These are phyloP conservation scores for Ustilago sp. DNA, from an alignment of 1,284 basidiomycete genomes.

Conservation along the genomic window DNA sequence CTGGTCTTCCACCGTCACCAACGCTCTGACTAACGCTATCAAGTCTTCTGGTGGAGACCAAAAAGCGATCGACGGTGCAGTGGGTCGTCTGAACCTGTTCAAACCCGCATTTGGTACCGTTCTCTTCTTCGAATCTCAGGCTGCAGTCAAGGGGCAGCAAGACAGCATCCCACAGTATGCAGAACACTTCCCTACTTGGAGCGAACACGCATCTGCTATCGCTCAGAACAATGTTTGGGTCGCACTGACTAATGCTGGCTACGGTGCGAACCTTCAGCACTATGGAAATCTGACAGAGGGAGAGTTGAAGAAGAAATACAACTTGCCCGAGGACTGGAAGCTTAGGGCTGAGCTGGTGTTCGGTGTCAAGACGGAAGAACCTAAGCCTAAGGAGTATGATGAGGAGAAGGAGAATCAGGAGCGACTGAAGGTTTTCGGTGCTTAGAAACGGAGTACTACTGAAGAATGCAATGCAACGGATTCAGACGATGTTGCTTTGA, in stretches of 20 bases:
- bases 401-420: slow-evolving; percentile 28
- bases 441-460: background rate
- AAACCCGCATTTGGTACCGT: slow-evolving; percentile 71
- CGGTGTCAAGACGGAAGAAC: slow-evolving; percentile 59
- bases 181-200: slow-evolving; percentile 69
- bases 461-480: background rate
- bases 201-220: slow-evolving; percentile 63
- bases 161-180: slow-evolving; percentile 70
- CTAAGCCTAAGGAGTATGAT: slow-evolving; percentile 36
- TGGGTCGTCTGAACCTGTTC: slow-evolving; percentile 68
- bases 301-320: slow-evolving; percentile 66
- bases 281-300: slow-evolving; percentile 56
- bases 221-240: slow-evolving; percentile 72
- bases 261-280: slow-evolving; percentile 72
- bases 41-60: slow-evolving; percentile 39
- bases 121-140: slow-evolving; percentile 70
- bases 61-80: slow-evolving; percentile 38
- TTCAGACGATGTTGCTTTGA: background rate
- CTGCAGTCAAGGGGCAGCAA: slow-evolving; percentile 61
- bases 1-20: slow-evolving; percentile 70
- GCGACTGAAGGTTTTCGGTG: slow-evolving; percentile 33
- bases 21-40: slow-evolving; percentile 41
- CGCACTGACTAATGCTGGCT: slow-evolving; percentile 71
- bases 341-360: slow-evolving; percentile 72
- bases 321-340: slow-evolving; percentile 70